Percentiles rank a stretch among this genome's conserved stretches.
Evolutionary conservation across 192 early-diverging fungal genomes (phyloP).

Genomic region (Backusella westeae): DNA sequence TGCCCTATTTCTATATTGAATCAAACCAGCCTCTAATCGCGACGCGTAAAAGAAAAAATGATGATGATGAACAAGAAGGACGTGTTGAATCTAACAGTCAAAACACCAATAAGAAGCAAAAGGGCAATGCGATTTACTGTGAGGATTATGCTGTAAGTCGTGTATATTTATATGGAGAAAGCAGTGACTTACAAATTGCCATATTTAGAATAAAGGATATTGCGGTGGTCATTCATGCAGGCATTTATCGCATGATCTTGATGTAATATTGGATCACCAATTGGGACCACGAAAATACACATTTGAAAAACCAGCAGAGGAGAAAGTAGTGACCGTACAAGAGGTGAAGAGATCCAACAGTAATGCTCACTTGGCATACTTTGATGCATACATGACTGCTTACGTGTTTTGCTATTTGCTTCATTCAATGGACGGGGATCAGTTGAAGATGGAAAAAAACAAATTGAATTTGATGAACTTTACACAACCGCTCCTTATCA

Average conservation of each 20-base stretch:
- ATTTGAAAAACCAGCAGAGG: background rate
- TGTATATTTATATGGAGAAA: background rate
- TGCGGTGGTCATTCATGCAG: constrained; percentile 72
- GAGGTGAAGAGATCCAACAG: constrained; percentile 38
- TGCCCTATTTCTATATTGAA: background rate
- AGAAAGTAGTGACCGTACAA: constrained; percentile 8
- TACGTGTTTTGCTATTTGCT: constrained; percentile 72
- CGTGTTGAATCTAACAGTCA: background rate
- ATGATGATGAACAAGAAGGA: too few relatives aligned
- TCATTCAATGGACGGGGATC: constrained; percentile 15
- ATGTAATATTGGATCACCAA: constrained; percentile 77
- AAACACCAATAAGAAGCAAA: background rate
- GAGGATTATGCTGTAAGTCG: background rate
- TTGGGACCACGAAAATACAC: constrained; percentile 9
- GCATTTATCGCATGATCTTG: constrained; percentile 79
- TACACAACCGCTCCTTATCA: constrained; percentile 53
- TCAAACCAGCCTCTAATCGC: background rate
- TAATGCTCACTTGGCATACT: constrained; percentile 77
- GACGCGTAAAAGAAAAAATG: background rate
- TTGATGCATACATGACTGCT: constrained; percentile 98
- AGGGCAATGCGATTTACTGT: constrained; percentile 66
- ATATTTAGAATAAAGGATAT: constrained; percentile 68
- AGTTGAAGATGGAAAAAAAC: constrained; percentile 58
- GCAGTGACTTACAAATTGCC: background rate
- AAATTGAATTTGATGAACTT: constrained; percentile 88